A percentile compares a stretch with the other conserved stretches of the same genome.
These are phyloP conservation scores for Gossypium gossypioides DNA, from an alignment of 441 rosid species.

Conservation along the genomic window DNA sequence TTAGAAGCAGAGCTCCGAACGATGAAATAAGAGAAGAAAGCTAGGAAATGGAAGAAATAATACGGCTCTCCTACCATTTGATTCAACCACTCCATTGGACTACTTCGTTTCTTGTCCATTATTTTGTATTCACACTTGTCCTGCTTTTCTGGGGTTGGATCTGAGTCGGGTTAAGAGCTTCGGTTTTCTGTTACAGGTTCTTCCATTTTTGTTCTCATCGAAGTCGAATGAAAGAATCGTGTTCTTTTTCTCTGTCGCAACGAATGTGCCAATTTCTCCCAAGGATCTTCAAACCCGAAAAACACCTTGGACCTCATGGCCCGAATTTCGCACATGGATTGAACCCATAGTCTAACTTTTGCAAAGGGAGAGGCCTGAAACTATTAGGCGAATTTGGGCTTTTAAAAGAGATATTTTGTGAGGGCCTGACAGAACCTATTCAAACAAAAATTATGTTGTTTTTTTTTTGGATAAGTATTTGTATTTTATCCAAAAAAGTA, in stretches of 20 bases:
- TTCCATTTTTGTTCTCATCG: background rate
- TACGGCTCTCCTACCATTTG: constrained; percentile 54
- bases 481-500: too few relatives aligned
- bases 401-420: background rate
- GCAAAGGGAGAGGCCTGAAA: background rate
- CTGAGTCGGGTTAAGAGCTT: background rate
- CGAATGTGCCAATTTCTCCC: background rate
- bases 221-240: background rate
- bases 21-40: constrained; percentile 64
- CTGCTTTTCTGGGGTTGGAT: background rate
- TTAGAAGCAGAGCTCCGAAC: constrained; percentile 43
- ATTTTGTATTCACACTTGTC: background rate
- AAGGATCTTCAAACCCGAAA: background rate
- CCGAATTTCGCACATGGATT: background rate
- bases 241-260: background rate
- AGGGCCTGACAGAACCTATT: background rate
- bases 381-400: background rate
- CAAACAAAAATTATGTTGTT: background rate
- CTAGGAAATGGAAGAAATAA: constrained; percentile 54
- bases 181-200: background rate
- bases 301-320: background rate
- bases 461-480: background rate
- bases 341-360: background rate
- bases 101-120: constrained; percentile 28
- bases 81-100: constrained; percentile 36